Percentiles rank a stretch among this genome's conserved stretches.
These are phyloP conservation scores for Metschnikowia amazonensis DNA, from an alignment of 805 yeast species.

Conservation along the genomic window DNA sequence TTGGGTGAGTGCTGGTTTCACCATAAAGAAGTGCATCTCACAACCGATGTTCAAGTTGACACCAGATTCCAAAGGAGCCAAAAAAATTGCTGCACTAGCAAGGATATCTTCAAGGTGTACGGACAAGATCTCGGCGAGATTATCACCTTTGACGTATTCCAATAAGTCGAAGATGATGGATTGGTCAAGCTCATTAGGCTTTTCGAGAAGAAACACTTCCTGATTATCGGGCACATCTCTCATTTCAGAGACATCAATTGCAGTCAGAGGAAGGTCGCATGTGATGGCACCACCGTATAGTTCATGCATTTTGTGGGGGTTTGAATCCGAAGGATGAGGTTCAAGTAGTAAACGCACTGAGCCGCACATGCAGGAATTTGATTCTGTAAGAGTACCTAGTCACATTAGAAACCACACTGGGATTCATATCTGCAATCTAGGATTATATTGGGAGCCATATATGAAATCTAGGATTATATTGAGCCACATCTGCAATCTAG, in stretches of 20 bases:
- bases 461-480: too few species aligned
- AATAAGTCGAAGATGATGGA: slow-evolving; percentile 64
- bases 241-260: slow-evolving; percentile 72
- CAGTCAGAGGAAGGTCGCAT: slow-evolving; percentile 52
- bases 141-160: slow-evolving; percentile 43
- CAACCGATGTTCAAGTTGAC: slow-evolving; percentile 8
- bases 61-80: slow-evolving; percentile 19
- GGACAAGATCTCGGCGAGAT: slow-evolving; percentile 41
- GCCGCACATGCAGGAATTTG: neutral
- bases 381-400: too few species aligned
- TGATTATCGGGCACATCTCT: slow-evolving; percentile 91
- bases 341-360: neutral
- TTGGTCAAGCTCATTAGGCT: slow-evolving; percentile 37
- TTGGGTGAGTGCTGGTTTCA: slow-evolving; percentile 17
- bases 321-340: neutral
- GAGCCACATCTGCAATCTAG: too few species aligned
- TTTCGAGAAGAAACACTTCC: slow-evolving; percentile 71
- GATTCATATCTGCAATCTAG: too few species aligned
- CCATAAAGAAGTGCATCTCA: slow-evolving; percentile 17
- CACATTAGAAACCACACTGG: too few species aligned
- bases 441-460: too few species aligned
- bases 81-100: slow-evolving; percentile 20
- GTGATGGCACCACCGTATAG: slow-evolving; percentile 72
- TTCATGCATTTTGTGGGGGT: neutral
- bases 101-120: slow-evolving; percentile 56